Base-by-base conservation (phyloP, 1,284 basidiomycete species). In the Hortiboletus rubellus region DNA sequence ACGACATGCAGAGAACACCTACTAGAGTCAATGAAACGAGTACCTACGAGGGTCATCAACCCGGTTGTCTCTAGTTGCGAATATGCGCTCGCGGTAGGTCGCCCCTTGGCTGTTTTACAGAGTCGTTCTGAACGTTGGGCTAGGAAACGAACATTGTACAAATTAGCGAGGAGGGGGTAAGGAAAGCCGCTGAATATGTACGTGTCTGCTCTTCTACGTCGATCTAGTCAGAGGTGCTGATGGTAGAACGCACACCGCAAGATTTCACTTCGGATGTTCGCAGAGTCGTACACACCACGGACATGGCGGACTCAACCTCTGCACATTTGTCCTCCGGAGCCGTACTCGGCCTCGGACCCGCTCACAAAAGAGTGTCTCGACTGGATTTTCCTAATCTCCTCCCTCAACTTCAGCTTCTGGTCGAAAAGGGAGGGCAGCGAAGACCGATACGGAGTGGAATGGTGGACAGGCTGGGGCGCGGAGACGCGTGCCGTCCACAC, bases 371-470 rank as follows among this genome's bases (percentile, higher is more conserved):
- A 77, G 40, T 81, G 82, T 30, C 75, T 93, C 33, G 77, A 92
- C 72, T 93, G 91, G 91, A 86, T 94, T 59, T 93, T 94, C 72
- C 79, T 92, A 51, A 85, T 94, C 37, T 91, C 91, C 0, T 79
- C 87, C 3, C 79, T 93, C 47, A 94, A 94, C 71, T 94, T 94
- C 72, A 89, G 85, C 62, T 94, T 94, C 67, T 94, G 91, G 91
- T 92, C 90, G 1, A 83, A 87, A 60, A 77, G 74, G 44, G 83
- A 86, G 55, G 82, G 82, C 0, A 69, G 65, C 10, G 61, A 72
- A 3, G 81, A 82, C 45, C 78, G 88, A 24, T 94, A 85, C 66
- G 89, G 86, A 10, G 83, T 93, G 3, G 79, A 85, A 61, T 94
- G 91, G 90, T 78, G 82, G 44, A 71, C 77, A n/a, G 80, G 83